Evolutionary conservation across 176 grass and related monocot genomes (phyloP).

Genomic region (Canna indica): DNA sequence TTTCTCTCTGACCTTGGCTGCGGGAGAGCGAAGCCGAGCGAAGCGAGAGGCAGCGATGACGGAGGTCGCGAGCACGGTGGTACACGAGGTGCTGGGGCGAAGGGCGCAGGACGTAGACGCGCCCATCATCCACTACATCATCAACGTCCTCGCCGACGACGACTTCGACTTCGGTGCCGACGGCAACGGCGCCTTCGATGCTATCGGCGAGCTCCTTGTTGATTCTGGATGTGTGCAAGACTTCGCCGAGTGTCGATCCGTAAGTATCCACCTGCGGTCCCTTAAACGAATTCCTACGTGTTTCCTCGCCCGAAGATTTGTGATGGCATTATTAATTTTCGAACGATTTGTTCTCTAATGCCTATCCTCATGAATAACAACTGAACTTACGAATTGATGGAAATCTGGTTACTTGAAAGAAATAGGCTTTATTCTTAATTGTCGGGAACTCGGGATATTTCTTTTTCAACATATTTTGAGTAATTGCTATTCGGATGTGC

Average conservation of each 20-base stretch:
- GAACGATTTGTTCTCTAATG: background rate
- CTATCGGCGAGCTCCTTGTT: conserved; percentile 83
- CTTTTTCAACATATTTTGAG: background rate
- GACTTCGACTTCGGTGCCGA: conserved; percentile 90
- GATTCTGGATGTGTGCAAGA: conserved; percentile 62
- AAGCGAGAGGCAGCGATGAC: conserved; percentile 15
- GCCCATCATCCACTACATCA: conserved; percentile 88
- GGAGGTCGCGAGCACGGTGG: conserved; percentile 58
- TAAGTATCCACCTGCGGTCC: conserved; percentile 7
- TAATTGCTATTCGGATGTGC: no score
- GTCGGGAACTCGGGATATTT: background rate
- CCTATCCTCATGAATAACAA: background rate
- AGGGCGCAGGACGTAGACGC: conserved; percentile 50
- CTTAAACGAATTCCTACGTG: background rate
- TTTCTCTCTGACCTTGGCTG: background rate
- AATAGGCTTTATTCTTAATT: background rate
- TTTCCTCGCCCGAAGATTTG: background rate
- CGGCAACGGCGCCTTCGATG: conserved; percentile 68
- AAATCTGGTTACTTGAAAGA: background rate
- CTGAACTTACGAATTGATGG: background rate
- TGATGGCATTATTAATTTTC: background rate
- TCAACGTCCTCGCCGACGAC: conserved; percentile 94
- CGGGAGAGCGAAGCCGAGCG: background rate
- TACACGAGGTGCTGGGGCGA: conserved; percentile 68
- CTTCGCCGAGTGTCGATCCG: conserved; percentile 49